Percentiles rank a stretch among this genome's conserved stretches.
phyloP scores from a whole-genome alignment of 2,329 filamentous ascomycete genomes.

The Aspergillus sojae region DNA sequence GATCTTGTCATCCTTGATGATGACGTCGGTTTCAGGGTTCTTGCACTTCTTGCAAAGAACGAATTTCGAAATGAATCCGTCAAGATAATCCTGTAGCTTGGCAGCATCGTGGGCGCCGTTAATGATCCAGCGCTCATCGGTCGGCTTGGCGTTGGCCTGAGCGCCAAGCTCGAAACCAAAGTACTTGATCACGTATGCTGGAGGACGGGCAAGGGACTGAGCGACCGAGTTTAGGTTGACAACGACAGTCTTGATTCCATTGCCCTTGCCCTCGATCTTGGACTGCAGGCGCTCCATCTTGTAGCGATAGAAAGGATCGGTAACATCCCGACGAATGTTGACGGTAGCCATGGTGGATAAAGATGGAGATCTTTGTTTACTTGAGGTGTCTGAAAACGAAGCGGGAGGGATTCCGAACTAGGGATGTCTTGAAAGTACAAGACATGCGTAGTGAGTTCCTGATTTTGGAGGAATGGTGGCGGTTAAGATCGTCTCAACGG shows the following conservation, averaged over 20 bases:
- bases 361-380: constrained; percentile 29
- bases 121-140: constrained; percentile 99
- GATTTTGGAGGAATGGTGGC: constrained; percentile 33
- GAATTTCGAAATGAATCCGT: constrained; percentile 98
- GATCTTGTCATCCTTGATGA: constrained; percentile 92
- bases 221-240: constrained; percentile 96
- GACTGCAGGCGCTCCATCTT: constrained; percentile 99
- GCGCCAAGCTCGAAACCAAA: constrained; percentile 98
- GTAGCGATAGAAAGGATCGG: constrained; percentile 99
- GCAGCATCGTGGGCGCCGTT: constrained; percentile 93
- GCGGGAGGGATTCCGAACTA: constrained; percentile 48
- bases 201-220: constrained; percentile 86
- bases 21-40: constrained; percentile 96
- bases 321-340: constrained; percentile 98
- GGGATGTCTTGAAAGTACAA: constrained; percentile 52
- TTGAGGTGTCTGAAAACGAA: constrained; percentile 32
- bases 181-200: constrained; percentile 97
- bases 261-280: constrained; percentile 99
- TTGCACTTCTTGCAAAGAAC: constrained; percentile 99
- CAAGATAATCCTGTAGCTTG: constrained; percentile 97
- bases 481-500: constrained; percentile 31
- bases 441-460: constrained; percentile 58
- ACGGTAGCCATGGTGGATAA: constrained; percentile 84
- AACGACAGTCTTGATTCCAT: constrained; percentile 98
- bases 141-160: constrained; percentile 96